Percentiles rank a stretch among this genome's conserved stretches.
phyloP scores from a whole-genome alignment of 2,329 filamentous ascomycete genomes.

The Bisporella sp. region DNA sequence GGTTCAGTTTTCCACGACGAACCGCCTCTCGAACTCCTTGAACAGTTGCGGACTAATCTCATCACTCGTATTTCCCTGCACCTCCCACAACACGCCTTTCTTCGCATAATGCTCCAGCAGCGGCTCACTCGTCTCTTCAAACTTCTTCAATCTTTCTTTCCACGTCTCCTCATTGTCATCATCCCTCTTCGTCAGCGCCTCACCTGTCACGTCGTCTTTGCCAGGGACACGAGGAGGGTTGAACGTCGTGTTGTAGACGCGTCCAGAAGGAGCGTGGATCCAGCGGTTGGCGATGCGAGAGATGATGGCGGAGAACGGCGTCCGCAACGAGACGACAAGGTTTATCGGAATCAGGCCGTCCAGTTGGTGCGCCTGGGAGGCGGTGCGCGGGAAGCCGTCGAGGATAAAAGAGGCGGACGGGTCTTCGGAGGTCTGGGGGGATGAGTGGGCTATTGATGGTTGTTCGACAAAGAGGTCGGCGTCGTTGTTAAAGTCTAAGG shows the following conservation, averaged over 20 bases:
- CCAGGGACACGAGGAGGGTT: slow-evolving; percentile 77
- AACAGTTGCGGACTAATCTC: slow-evolving; percentile 92
- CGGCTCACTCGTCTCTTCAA: slow-evolving; percentile 79
- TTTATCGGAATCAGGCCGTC: slow-evolving; percentile 89
- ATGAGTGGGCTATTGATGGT: slow-evolving; percentile 26
- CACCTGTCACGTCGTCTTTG: slow-evolving; percentile 85
- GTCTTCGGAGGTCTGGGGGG: slow-evolving; percentile 50
- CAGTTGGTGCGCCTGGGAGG: slow-evolving; percentile 68
- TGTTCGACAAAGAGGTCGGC: slow-evolving; percentile 23
- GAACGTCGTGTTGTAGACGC: slow-evolving; percentile 93
- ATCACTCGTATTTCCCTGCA: slow-evolving; percentile 83
- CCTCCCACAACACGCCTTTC: slow-evolving; percentile 78
- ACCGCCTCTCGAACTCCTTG: slow-evolving; percentile 72
- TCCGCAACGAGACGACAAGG: slow-evolving; percentile 79
- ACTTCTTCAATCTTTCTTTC: slow-evolving; percentile 70
- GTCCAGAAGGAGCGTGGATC: slow-evolving; percentile 86
- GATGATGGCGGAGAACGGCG: slow-evolving; percentile 79
- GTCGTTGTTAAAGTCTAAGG: slow-evolving; percentile 5
- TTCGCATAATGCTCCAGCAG: slow-evolving; percentile 84
- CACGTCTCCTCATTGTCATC: slow-evolving; percentile 89
- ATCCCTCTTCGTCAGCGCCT: slow-evolving; percentile 70
- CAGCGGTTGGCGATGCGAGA: slow-evolving; percentile 86
- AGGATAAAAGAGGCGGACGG: slow-evolving; percentile 86
- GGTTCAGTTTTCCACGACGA: slow-evolving; percentile 35
- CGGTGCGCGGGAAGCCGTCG: slow-evolving; percentile 91